A percentile compares a stretch with the other conserved stretches of the same genome.
phyloP scores from a whole-genome alignment of 2,329 filamentous ascomycete species.

The Colletotrichum aenigma region DNA sequence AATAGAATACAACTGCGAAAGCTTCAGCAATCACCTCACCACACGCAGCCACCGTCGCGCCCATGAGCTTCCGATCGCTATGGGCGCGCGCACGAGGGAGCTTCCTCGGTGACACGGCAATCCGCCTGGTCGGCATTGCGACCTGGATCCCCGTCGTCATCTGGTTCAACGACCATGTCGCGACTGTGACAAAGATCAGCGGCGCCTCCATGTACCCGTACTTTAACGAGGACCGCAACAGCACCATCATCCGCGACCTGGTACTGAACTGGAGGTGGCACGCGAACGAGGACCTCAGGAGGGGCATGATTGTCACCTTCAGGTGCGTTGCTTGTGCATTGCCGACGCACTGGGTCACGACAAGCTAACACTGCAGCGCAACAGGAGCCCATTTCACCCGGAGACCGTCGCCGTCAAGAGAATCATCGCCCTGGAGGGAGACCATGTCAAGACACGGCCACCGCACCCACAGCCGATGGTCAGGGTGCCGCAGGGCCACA shows the following conservation, averaged over 20 bases:
- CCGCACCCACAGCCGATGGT: slow-evolving; percentile 62
- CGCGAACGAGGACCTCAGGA: slow-evolving; percentile 60
- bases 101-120: slow-evolving; percentile 30
- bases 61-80: slow-evolving; percentile 16
- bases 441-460: slow-evolving; percentile 70
- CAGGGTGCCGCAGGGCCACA: slow-evolving; percentile 79
- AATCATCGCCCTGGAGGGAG: slow-evolving; percentile 80
- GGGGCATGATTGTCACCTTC: slow-evolving; percentile 79
- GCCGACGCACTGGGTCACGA: not conserved
- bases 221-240: slow-evolving; percentile 70
- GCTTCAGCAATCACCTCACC: not conserved
- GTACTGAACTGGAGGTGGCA: slow-evolving; percentile 65
- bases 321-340: slow-evolving; percentile 48
- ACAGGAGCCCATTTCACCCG: slow-evolving; percentile 73
- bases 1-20: not conserved
- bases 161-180: slow-evolving; percentile 66
- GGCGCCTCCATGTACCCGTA: slow-evolving; percentile 79
- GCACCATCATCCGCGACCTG: slow-evolving; percentile 57
- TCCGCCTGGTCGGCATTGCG: slow-evolving; percentile 49
- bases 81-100: slow-evolving; percentile 17
- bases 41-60: not conserved
- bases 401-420: slow-evolving; percentile 79
- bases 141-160: slow-evolving; percentile 68
- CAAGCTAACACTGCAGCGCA: not conserved
- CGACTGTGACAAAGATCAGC: slow-evolving; percentile 60